Evolutionary conservation across 2,329 filamentous ascomycete genomes (phyloP), one percentile per base, ranked within the genome.

Genomic region (Ophiosphaerella korrae): DNA sequence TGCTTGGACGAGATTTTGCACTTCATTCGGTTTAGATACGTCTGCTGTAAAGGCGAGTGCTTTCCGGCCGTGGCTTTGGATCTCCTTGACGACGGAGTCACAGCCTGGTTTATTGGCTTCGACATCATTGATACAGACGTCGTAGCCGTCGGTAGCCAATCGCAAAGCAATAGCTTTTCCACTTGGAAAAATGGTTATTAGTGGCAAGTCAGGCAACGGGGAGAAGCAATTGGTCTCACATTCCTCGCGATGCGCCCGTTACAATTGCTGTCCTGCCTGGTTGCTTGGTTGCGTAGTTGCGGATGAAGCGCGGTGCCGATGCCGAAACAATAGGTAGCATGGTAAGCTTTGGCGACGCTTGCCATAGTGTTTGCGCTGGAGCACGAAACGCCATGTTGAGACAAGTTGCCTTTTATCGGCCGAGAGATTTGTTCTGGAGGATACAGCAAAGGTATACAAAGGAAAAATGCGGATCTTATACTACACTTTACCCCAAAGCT

Each of bases 51-150:
- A 79, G 0, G 80, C 79, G 47, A 82, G 80, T 2, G 84, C 77
- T 40, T 80, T 80, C 21, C 81, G 73, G 1, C 81, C 84, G 7
- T 82, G 71, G 3, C 66, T 53, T 47, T 79, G 69, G 46, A 88
- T 84, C 55, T 86, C 78, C 16, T 78, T 71, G 8, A 79, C 81
- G 0, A 79, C 76, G 18, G 80, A 76, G 44, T 85, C 79, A 52
- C 83, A 81, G 1, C 74, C 79, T 3, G 77, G 58, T 43, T 78
- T 70, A 55, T 86, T 83, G 12, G 79, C 75, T 24, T 75, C 57
- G 13, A 88, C 74, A 57, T 88, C 86, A 64, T 87, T 88, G 56
- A 89, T 75, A 62, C 84, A 86, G 42, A 89, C 76, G 57, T 84
- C 78, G 72, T 88, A 89, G 46, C 86, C 86, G 54, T 88, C 86